A percentile compares a stretch with the other conserved stretches of the same genome.
Conservation (phyloP, 2,329 filamentous ascomycete species). For the Diaporthe batatas region DNA sequence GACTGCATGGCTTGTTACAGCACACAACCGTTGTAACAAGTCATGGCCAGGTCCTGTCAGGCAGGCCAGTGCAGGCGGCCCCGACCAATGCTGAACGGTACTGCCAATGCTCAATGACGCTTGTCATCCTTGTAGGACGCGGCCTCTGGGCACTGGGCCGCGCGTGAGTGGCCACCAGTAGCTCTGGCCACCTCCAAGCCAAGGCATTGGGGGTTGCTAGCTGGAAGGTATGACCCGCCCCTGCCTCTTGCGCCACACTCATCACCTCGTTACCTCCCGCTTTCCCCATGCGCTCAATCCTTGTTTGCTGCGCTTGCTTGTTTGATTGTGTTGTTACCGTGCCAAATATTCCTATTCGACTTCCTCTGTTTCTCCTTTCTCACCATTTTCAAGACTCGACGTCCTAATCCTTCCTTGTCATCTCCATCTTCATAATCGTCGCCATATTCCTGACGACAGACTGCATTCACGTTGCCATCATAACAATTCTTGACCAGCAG, state of each 20-base stretch:
- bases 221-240: conserved; percentile 29
- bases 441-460: background rate
- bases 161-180: background rate
- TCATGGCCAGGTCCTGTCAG: too few species aligned
- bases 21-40: background rate
- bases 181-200: conserved; percentile 5
- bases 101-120: conserved; percentile 20
- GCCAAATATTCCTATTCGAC: conserved; percentile 1
- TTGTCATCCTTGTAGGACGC: conserved; percentile 18
- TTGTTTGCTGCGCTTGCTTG: background rate
- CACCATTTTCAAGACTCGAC: background rate
- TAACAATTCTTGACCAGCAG: background rate
- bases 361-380: conserved; percentile 8
- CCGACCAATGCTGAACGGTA: conserved; percentile 2
- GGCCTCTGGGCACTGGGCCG: conserved; percentile 8
- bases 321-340: conserved; percentile 22
- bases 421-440: background rate
- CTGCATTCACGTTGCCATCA: background rate
- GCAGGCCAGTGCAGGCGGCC: background rate
- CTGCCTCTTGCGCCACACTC: conserved; percentile 25
- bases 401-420: background rate
- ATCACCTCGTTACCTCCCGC: conserved; percentile 16
- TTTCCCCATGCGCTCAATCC: background rate
- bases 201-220: conserved; percentile 20
- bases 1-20: conserved; percentile 21